Conservation (phyloP, 768 basidiomycete species). For the Podaxis sp. region DNA sequence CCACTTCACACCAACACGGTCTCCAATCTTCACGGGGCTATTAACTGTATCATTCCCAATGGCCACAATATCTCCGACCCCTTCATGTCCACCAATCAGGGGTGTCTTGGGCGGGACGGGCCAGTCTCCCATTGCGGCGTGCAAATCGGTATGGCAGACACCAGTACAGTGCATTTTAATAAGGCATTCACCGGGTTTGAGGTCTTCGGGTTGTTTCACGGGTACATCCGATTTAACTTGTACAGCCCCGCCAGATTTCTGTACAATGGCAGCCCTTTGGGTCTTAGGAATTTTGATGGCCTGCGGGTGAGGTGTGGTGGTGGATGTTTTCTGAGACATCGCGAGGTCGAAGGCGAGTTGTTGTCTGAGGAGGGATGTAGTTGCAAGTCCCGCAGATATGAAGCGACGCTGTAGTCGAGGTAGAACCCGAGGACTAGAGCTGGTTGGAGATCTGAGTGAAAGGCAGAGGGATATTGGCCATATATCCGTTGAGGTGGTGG, state of each 20-base stretch:
- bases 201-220: conserved; percentile 55
- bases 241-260: conserved; percentile 31
- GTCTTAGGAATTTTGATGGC: conserved; percentile 34
- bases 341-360: background rate
- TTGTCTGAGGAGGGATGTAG: background rate
- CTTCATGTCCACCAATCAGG: conserved; percentile 83
- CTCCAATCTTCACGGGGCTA: conserved; percentile 70
- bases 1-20: conserved; percentile 86
- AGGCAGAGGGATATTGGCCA: background rate
- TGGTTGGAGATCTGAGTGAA: background rate
- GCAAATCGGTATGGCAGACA: conserved; percentile 87
- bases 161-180: conserved; percentile 76
- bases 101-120: conserved; percentile 64
- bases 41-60: conserved; percentile 63
- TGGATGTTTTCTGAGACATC: conserved; percentile 8
- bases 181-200: conserved; percentile 70
- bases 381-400: background rate
- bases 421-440: too few relatives aligned
- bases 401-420: background rate
- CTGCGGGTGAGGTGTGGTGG: background rate
- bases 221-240: conserved; percentile 46
- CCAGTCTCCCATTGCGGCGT: conserved; percentile 79
- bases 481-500: background rate
- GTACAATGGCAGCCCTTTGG: conserved; percentile 45
- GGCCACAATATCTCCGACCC: conserved; percentile 79